Base-by-base conservation (phyloP, 2,329 filamentous ascomycete species). In the Phyllosticta ampelicida region DNA sequence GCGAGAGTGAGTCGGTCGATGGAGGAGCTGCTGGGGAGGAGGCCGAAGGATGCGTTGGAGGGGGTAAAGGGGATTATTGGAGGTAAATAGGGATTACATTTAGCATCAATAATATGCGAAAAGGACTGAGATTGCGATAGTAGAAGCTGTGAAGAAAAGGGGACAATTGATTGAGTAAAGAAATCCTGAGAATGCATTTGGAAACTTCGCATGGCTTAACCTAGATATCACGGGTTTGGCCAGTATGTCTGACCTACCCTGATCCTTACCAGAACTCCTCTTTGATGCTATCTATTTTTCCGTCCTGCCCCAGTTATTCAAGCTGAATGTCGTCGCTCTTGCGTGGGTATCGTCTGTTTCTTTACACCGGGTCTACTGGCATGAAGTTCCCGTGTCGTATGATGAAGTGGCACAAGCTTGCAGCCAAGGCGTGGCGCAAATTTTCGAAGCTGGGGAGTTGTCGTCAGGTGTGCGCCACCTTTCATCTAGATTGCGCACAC, bases 81-180 rank as follows among this genome's bases (percentile, higher is more conserved):
- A 55, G 58, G 63, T 66, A 23, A 65, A 70, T 49, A 63, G 62
- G 23, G 63, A 74, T 48, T 76, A 73, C 67, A 72, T 67, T 8
- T 77, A 74, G 74, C 74, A 77, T 65, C 74, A 76, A 62, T 75
- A 76, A 62, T 74, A 75, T 68, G 44, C 23, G 16, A 58, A 49
- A 21, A 58, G 30, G 51, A 50, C 3, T 26, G 23, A 26, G 23
- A 26, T 26, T n/a, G n/a, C n/a, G n/a, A n/a, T n/a, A n/a, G n/a
- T n/a, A n/a, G n/a, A n/a, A n/a, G n/a, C n/a, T n/a, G n/a, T n/a
- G n/a, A n/a, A n/a, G n/a, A n/a, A n/a, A n/a, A n/a, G n/a, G n/a
- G 23, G 23, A 26, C 3, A 26, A 26, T 26, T 26, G 23, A 26
- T 26, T 3, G 23, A 26, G 23, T 26, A 26, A 26, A 26, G 23